Percentiles rank a stretch among this genome's conserved stretches.
Conservation (phyloP, 176 grass and related monocot genomes). For the Rhipidocladum racemiflorum region DNA sequence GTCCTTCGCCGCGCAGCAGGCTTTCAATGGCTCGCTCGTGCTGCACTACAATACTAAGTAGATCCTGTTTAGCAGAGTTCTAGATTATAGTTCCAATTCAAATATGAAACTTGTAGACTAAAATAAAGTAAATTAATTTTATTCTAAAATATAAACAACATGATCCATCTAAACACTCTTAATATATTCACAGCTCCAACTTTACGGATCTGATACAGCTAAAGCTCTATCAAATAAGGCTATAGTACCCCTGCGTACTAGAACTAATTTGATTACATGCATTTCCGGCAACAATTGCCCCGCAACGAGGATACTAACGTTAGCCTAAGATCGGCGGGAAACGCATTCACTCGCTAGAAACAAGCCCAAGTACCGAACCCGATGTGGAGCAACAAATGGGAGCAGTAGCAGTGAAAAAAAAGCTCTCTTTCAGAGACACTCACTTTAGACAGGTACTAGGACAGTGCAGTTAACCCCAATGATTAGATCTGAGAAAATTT, state of each 20-base stretch:
- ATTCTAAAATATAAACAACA: too few relatives aligned
- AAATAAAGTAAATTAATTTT: too few relatives aligned
- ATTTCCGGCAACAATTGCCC: background rate
- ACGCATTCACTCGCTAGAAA: background rate
- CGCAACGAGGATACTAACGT: background rate
- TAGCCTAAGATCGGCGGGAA: background rate
- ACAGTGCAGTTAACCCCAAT: background rate
- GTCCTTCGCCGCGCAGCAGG: background rate
- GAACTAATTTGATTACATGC: background rate
- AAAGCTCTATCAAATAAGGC: too few relatives aligned
- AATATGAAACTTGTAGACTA: too few relatives aligned
- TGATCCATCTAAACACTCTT: too few relatives aligned
- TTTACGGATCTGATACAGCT: too few relatives aligned
- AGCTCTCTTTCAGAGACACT: background rate
- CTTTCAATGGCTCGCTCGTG: background rate
- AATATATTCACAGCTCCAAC: too few relatives aligned
- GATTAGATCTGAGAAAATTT: too few relatives aligned
- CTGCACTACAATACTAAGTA: too few relatives aligned
- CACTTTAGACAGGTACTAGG: background rate
- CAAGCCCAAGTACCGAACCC: background rate
- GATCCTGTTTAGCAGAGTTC: too few relatives aligned
- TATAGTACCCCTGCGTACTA: background rate
- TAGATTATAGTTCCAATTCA: too few relatives aligned
- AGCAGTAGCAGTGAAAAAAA: background rate
- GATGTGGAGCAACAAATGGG: background rate